Conservation (phyloP, 2,329 filamentous ascomycete species). For the Fusarium falciforme region DNA sequence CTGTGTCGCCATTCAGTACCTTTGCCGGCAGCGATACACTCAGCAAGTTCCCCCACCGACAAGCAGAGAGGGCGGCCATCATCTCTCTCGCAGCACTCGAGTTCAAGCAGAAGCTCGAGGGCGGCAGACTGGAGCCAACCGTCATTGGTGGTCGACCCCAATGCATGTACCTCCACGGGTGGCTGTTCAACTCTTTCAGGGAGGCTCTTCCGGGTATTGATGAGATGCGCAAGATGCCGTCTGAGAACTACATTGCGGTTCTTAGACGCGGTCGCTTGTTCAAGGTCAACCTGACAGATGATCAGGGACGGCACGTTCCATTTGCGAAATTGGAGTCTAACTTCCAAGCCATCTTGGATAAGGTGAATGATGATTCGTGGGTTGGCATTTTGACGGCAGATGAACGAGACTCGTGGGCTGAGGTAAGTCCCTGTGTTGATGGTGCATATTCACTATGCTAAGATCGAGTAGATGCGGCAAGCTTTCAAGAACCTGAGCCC, state of each 20-base stretch:
- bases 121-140: neutral
- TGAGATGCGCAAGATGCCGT: neutral
- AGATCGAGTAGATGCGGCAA: neutral
- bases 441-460: neutral
- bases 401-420: neutral
- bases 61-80: neutral
- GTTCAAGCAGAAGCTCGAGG: neutral
- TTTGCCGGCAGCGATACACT: neutral
- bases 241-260: neutral
- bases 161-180: neutral
- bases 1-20: neutral
- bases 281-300: neutral
- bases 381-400: neutral
- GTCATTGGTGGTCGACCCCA: neutral
- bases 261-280: neutral
- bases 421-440: neutral
- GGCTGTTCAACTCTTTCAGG: neutral
- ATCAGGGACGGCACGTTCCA: neutral
- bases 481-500: neutral
- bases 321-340: neutral
- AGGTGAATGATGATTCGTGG: neutral
- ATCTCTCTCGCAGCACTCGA: neutral
- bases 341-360: neutral
- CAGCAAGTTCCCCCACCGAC: neutral
- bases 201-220: neutral